Evolutionary conservation across 768 basidiomycete genomes (phyloP), one percentile per base, ranked within the genome.

Genomic region (Sporobolomyces pararoseus): DNA sequence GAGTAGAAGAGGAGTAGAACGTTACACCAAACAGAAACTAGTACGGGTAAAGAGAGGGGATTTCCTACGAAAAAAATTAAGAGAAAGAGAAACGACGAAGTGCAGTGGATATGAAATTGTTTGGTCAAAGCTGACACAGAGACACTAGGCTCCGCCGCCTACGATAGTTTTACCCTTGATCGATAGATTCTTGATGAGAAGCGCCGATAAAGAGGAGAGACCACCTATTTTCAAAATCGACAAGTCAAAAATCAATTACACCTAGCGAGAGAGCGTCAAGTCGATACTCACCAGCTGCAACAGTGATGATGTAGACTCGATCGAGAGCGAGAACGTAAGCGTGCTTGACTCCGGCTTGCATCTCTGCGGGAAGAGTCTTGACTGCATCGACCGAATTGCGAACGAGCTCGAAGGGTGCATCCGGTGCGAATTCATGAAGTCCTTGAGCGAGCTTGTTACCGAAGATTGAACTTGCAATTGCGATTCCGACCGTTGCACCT

Each of bases 251-350:
- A 9, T 42, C 39, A 42, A 9, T 42, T n/a, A n/a, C n/a, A n/a
- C n/a, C n/a, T n/a, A n/a, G n/a, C 39, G 9, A 42, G 39, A 42
- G 39, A 42, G 9, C 10, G 10, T 42, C 39, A 42, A 42, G 39
- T 9, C 10, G 39, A 42, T 12, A 58, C 55, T 39, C 42, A 62
- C 60, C 60, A 25, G 73, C 75, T 1, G 80, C 79, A 5, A 81
- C 76, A 27, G 76, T 79, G 58, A 81, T 79, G 50, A 81, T 77
- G 66, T 77, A 81, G 23, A 80, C 80, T 31, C 74, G 54, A 57
- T 66, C 42, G 14, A 74, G 64, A 4, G 70, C 71, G 34, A 67
- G 66, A 21, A 70, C 67, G 60, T 76, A 71, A n/a, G 77, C 75
- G 21, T 65, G 60, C 31, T 75, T 68, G 53, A 75, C 74, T 2